Evolutionary conservation across 2,329 filamentous ascomycete genomes (phyloP).

Genomic region (Ascochyta viciae-villosae): DNA sequence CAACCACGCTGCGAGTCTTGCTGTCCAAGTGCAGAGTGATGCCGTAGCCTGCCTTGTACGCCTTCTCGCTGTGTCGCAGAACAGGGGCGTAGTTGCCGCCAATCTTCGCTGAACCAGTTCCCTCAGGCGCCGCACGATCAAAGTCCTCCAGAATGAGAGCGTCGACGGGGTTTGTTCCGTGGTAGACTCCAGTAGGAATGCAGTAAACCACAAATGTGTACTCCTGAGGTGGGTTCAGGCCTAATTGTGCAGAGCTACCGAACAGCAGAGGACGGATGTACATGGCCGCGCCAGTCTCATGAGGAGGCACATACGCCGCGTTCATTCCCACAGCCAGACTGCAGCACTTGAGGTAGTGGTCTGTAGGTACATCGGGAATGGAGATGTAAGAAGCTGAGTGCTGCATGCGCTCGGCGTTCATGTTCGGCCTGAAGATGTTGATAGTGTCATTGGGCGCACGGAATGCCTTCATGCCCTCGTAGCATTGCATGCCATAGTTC

Average conservation of each 20-base stretch:
- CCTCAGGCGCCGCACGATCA: conserved; percentile 89
- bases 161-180: conserved; percentile 86
- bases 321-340: conserved; percentile 85
- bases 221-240: conserved; percentile 85
- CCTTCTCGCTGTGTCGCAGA: conserved; percentile 83
- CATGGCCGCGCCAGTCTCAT: conserved; percentile 87
- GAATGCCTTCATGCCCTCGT: conserved; percentile 98
- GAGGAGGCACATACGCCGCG: conserved; percentile 88
- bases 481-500: conserved; percentile 96
- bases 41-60: conserved; percentile 79
- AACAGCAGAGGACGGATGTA: conserved; percentile 91
- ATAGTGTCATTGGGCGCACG: conserved; percentile 76
- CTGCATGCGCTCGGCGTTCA: conserved; percentile 84
- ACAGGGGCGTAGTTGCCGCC: conserved; percentile 97
- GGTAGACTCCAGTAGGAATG: conserved; percentile 91
- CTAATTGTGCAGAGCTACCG: conserved; percentile 85
- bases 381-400: conserved; percentile 84
- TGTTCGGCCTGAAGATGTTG: conserved; percentile 84
- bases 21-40: conserved; percentile 95
- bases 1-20: conserved; percentile 80
- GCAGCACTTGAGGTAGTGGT: conserved; percentile 77
- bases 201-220: conserved; percentile 93
- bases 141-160: conserved; percentile 91
- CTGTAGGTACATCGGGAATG: conserved; percentile 78
- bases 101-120: conserved; percentile 89